Conservation (phyloP, 306 rosid genomes). For the Abrus precatorius region DNA sequence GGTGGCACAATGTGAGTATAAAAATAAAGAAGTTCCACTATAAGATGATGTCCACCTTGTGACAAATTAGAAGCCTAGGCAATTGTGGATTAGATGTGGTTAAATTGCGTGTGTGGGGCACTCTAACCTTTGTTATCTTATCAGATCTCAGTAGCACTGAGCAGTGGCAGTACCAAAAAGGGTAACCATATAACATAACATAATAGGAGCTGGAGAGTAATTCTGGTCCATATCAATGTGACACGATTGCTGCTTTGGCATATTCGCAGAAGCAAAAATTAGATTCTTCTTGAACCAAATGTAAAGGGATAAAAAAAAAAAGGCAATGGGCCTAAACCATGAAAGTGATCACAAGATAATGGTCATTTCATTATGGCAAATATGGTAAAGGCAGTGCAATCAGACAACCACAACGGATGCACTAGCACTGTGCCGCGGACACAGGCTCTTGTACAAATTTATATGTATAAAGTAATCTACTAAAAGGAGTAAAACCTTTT, state of each 20-base stretch:
- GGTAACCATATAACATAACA: constrained; percentile 41
- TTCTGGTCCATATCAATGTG: constrained; percentile 37
- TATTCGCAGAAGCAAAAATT: constrained; percentile 44
- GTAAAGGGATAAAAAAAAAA: background rate
- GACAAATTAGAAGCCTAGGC: constrained; percentile 44
- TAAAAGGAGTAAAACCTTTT: constrained; percentile 2
- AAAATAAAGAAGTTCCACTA: constrained; percentile 20
- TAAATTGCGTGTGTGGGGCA: constrained; percentile 4
- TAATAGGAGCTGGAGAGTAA: constrained; percentile 49
- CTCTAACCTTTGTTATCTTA: constrained; percentile 30
- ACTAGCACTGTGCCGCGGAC: constrained; percentile 8
- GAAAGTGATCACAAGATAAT: constrained; percentile 30
- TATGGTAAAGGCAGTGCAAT: constrained; percentile 39
- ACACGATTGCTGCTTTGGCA: constrained; percentile 46
- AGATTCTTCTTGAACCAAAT: constrained; percentile 42
- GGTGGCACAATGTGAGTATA: constrained; percentile 3
- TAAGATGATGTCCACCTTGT: constrained; percentile 8
- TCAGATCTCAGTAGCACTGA: constrained; percentile 28
- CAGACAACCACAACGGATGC: constrained; percentile 38
- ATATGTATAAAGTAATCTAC: constrained; percentile 21
- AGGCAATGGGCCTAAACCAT: constrained; percentile 1
- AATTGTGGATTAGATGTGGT: constrained; percentile 26
- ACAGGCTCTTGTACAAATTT: background rate
- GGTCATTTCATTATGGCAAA: constrained; percentile 44
- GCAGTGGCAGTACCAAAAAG: constrained; percentile 35